phyloP scores from a whole-genome alignment of 176 grass and related monocot species.

The Phyllostachys edulis region DNA sequence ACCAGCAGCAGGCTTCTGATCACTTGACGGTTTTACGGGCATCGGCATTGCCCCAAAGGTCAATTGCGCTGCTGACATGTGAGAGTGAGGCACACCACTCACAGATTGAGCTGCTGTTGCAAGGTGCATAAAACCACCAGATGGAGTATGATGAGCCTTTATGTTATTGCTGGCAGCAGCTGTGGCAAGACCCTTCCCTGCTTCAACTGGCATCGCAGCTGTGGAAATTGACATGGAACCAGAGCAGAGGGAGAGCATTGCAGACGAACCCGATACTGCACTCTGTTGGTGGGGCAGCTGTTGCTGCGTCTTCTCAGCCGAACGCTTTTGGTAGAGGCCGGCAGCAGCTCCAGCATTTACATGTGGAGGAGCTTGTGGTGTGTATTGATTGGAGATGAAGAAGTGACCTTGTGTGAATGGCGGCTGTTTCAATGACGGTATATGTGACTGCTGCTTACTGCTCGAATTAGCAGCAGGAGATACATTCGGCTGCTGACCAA shows the following conservation, averaged over 20 bases:
- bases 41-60: constrained; percentile 48
- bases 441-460: constrained; percentile 67
- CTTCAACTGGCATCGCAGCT: constrained; percentile 19
- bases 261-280: constrained; percentile 13
- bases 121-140: constrained; percentile 55
- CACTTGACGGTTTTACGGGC: constrained; percentile 53
- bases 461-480: constrained; percentile 39
- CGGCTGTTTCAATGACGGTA: constrained; percentile 49
- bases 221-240: constrained; percentile 17
- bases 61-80: constrained; percentile 53
- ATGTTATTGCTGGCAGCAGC: constrained; percentile 51
- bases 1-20: constrained; percentile 90
- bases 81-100: constrained; percentile 38
- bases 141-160: constrained; percentile 50
- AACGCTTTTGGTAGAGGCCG: constrained; percentile 63
- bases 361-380: constrained; percentile 45
- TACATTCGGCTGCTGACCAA: constrained; percentile 67
- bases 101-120: constrained; percentile 40
- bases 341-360: constrained; percentile 35
- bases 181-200: constrained; percentile 35
- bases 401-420: constrained; percentile 46
- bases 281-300: constrained; percentile 48
- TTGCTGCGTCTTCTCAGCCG: constrained; percentile 45
- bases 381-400: constrained; percentile 55
- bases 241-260: constrained; percentile 24